Base-by-base conservation (phyloP, 129 eudicot species). In the Lactuca saligna region DNA sequence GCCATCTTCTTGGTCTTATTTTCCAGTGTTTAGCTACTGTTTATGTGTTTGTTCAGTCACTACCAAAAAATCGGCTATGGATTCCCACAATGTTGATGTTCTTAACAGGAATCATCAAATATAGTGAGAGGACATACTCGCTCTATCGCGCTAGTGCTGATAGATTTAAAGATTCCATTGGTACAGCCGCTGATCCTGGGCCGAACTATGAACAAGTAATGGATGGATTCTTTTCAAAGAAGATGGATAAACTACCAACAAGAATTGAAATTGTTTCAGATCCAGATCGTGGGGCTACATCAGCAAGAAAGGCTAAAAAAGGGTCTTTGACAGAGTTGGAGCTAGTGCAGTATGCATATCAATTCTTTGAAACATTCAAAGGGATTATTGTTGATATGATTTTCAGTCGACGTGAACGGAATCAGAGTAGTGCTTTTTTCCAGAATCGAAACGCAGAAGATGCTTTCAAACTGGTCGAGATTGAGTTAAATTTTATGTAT, bases 401-500 rank as follows among this genome's bases (percentile, higher is more conserved):
- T n/a, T 67, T 85, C 39, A 69, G 82, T 69, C 63, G 76, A 44
- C 69, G 65, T 8, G 86, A 82, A 9, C 86, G 86, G 0, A 73
- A 78, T 32, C 58, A 63, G 25, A 85, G 91, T 58, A 75, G 88
- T 8, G 77, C 66, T 25, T 88, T 85, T 58, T 82, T 88, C 72
- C 72, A 82, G 6, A 64, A 64, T 8, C 67, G 79, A 46, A 75
- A 57, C 1, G 69, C 85, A 3, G 3, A 53, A 51, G 88, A 88
- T 11, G 90, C 95, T 9, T 82, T 84, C 56, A 50, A 55, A 31
- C 83, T 88, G 10, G 61, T 85, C 1, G 87, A 82, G 65, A 83
- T 79, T 11, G 96, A 88, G 68, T 63, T 83, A 15, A 88, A 85
- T 67, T 79, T 85, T 82, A 66, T 83, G 41, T 85, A 85, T 69